These are phyloP conservation scores for Scheffersomyces insectosa DNA, from an alignment of 1,139 yeast species.

Conservation along the genomic window DNA sequence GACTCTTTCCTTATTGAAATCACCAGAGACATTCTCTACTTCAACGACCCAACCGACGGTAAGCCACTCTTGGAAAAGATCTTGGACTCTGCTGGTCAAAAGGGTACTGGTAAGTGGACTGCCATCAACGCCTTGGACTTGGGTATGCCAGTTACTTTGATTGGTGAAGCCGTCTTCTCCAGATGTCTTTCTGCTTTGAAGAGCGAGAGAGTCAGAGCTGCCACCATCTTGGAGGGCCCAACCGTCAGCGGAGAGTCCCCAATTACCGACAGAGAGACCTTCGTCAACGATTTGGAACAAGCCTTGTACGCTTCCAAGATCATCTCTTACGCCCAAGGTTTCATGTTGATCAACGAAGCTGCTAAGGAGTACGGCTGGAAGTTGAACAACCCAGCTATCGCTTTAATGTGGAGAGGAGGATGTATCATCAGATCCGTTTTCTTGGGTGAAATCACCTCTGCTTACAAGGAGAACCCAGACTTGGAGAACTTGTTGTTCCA, in stretches of 20 bases:
- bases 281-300: constrained; percentile 93
- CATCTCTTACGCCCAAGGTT: constrained; percentile 98
- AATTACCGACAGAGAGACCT: constrained; percentile 73
- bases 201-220: constrained; percentile 85
- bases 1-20: constrained; percentile 97
- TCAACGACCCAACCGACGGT: constrained; percentile 83
- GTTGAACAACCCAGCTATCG: constrained; percentile 96
- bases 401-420: constrained; percentile 99
- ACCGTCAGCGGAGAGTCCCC: constrained; percentile 48
- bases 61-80: constrained; percentile 94
- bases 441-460: constrained; percentile 95
- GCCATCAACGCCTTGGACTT: constrained; percentile 96
- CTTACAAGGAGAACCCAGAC: constrained; percentile 91
- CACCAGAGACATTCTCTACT: constrained; percentile 91
- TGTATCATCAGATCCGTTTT: constrained; percentile 99
- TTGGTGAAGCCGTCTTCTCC: constrained; percentile 98
- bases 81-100: constrained; percentile 96
- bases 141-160: constrained; percentile 97
- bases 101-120: constrained; percentile 99
- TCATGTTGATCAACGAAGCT: constrained; percentile 98
- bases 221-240: constrained; percentile 80
- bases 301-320: constrained; percentile 98
- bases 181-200: constrained; percentile 95
- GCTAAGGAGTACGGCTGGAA: constrained; percentile 97
- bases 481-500: constrained; percentile 94